Evolutionary conservation across 2,329 filamentous ascomycete genomes (phyloP).

Genomic region (Delphinella strobiligena): DNA sequence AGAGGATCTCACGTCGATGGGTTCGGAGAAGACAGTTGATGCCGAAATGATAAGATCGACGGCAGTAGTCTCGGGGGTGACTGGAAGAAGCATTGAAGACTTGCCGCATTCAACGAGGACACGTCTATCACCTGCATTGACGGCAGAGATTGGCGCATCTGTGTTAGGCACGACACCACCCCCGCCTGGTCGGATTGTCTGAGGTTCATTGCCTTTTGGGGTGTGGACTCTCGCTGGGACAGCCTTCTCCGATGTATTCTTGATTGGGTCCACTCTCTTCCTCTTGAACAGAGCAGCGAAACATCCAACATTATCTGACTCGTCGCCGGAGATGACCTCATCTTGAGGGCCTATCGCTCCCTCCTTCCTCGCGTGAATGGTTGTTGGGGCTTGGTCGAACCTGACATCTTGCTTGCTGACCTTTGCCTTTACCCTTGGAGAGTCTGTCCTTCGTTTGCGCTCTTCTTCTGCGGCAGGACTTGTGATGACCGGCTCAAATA

Average conservation of each 20-base stretch:
- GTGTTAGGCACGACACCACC: constrained; percentile 41
- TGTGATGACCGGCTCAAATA: too few species aligned
- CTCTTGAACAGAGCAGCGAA: constrained; percentile 22
- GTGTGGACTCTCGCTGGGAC: constrained; percentile 9
- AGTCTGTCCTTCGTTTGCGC: neutral
- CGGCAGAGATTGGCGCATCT: constrained; percentile 69
- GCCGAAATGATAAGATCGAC: constrained; percentile 61
- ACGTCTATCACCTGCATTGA: constrained; percentile 64
- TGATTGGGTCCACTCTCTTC: constrained; percentile 15
- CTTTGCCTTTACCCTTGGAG: neutral
- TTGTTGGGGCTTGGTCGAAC: neutral
- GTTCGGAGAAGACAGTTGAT: constrained; percentile 48
- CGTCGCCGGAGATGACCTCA: constrained; percentile 13
- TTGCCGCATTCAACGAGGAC: constrained; percentile 64
- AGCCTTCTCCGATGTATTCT: constrained; percentile 9
- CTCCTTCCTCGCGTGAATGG: neutral
- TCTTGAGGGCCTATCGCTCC: neutral
- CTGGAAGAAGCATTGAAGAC: constrained; percentile 55
- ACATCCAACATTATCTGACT: constrained; percentile 16
- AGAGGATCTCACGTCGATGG: constrained; percentile 52
- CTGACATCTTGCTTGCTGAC: neutral
- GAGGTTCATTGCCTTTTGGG: constrained; percentile 9
- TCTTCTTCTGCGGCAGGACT: neutral
- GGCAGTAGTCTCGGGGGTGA: constrained; percentile 63
- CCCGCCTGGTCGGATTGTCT: constrained; percentile 31